These are phyloP conservation scores for Aspergillus nomiae DNA, from an alignment of 2,329 filamentous ascomycete species.

Conservation along the genomic window DNA sequence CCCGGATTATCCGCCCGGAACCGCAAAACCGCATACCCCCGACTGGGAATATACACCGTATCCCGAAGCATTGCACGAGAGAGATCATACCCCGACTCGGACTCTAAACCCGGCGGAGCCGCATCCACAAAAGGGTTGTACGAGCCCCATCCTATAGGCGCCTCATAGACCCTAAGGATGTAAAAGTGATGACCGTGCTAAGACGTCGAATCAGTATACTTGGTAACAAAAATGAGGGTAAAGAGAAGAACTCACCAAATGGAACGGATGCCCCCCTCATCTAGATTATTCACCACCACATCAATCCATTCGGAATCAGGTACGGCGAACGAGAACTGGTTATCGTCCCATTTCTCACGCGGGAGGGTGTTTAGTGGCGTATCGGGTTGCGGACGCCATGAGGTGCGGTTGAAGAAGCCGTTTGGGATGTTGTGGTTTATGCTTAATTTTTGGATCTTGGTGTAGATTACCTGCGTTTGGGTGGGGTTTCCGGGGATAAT, in stretches of 20 bases:
- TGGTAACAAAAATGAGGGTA: neutral
- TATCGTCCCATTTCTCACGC: constrained; percentile 42
- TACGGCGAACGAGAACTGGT: constrained; percentile 42
- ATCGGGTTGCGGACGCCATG: constrained; percentile 43
- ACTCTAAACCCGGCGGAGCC: constrained; percentile 23
- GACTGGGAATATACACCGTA: constrained; percentile 55
- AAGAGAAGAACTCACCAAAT: constrained; percentile 39
- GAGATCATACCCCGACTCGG: constrained; percentile 24
- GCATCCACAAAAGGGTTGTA: constrained; percentile 39
- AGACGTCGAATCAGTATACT: neutral
- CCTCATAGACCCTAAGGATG: constrained; percentile 31
- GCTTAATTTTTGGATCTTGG: constrained; percentile 49
- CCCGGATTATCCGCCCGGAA: constrained; percentile 59
- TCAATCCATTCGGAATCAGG: constrained; percentile 45
- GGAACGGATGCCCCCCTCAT: constrained; percentile 55
- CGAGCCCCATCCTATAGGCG: constrained; percentile 39
- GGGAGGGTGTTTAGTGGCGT: constrained; percentile 41
- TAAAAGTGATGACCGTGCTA: constrained; percentile 42
- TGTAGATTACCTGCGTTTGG: constrained; percentile 50
- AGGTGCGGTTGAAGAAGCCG: constrained; percentile 53
- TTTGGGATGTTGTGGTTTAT: constrained; percentile 46
- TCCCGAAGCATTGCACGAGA: constrained; percentile 52
- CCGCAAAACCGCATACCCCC: constrained; percentile 58
- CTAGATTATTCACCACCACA: constrained; percentile 53
- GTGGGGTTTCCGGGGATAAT: constrained; percentile 32